phyloP scores from a whole-genome alignment of 2,329 filamentous ascomycete genomes.

The Raffaelea arxii region DNA sequence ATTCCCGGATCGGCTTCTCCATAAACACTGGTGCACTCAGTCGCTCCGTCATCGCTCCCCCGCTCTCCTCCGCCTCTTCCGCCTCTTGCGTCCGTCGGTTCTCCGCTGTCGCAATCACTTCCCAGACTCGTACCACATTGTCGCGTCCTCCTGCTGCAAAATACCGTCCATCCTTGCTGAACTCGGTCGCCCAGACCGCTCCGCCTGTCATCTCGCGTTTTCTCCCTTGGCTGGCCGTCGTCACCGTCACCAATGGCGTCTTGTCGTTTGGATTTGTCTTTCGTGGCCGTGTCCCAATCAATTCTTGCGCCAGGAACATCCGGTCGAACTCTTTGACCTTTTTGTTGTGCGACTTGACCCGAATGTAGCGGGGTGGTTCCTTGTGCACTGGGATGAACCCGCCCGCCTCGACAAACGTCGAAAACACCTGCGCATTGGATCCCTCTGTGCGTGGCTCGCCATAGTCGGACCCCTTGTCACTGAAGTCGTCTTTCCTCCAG shows the following conservation, averaged over 20 bases:
- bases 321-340: slow-evolving; percentile 73
- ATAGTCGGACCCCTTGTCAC: slow-evolving; percentile 61
- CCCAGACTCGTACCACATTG: slow-evolving; percentile 76
- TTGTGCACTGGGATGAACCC: slow-evolving; percentile 82
- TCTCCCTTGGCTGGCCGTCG: slow-evolving; percentile 25
- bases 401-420: slow-evolving; percentile 58
- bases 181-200: slow-evolving; percentile 86
- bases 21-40: slow-evolving; percentile 87
- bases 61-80: slow-evolving; percentile 41
- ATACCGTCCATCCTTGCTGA: slow-evolving; percentile 85
- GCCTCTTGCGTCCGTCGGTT: slow-evolving; percentile 67
- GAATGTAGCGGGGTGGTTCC: slow-evolving; percentile 84
- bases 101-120: slow-evolving; percentile 72
- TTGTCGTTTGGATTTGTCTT: slow-evolving; percentile 17
- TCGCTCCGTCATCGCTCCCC: slow-evolving; percentile 45
- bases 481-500: slow-evolving; percentile 59
- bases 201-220: slow-evolving; percentile 37
- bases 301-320: slow-evolving; percentile 84
- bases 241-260: slow-evolving; percentile 17
- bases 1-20: slow-evolving; percentile 67
- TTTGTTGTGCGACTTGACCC: slow-evolving; percentile 72
- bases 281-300: slow-evolving; percentile 49
- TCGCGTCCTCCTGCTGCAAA: slow-evolving; percentile 90
- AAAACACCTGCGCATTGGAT: slow-evolving; percentile 74
- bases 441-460: slow-evolving; percentile 63